Evolutionary conservation across 2,329 filamentous ascomycete species (phyloP).

Genomic region (Penicillium crustosum): DNA sequence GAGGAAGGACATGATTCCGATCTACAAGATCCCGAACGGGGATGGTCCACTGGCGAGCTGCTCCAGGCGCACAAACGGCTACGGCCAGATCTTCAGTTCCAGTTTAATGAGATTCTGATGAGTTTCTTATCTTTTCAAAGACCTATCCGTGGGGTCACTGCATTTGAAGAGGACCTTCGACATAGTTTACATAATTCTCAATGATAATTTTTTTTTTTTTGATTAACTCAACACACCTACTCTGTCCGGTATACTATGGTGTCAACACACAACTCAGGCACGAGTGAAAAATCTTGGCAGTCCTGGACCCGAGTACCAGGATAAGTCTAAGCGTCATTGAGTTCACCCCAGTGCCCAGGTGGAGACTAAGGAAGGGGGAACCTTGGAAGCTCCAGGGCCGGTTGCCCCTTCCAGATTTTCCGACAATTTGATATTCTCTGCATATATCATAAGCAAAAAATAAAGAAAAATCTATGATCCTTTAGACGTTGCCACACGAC

Average conservation of each 20-base stretch:
- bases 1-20: constrained; percentile 39
- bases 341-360: neutral
- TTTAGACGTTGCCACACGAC: neutral
- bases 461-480: neutral
- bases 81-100: constrained; percentile 38
- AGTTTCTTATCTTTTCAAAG: constrained; percentile 36
- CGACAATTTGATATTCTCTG: neutral
- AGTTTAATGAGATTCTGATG: constrained; percentile 43
- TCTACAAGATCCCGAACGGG: constrained; percentile 37
- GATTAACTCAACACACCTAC: neutral
- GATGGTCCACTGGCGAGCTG: constrained; percentile 40
- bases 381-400: neutral
- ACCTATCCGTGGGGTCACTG: constrained; percentile 34
- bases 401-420: neutral
- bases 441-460: neutral
- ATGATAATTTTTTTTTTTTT: neutral
- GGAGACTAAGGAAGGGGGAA: neutral
- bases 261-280: neutral
- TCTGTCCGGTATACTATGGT: neutral
- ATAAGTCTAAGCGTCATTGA: constrained; percentile 24
- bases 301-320: constrained; percentile 15
- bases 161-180: constrained; percentile 37
- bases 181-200: neutral
- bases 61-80: constrained; percentile 38
- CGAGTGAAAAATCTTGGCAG: constrained; percentile 14